Base-by-base conservation (phyloP, 2,329 filamentous ascomycete genomes). In the Xylaria sp. region DNA sequence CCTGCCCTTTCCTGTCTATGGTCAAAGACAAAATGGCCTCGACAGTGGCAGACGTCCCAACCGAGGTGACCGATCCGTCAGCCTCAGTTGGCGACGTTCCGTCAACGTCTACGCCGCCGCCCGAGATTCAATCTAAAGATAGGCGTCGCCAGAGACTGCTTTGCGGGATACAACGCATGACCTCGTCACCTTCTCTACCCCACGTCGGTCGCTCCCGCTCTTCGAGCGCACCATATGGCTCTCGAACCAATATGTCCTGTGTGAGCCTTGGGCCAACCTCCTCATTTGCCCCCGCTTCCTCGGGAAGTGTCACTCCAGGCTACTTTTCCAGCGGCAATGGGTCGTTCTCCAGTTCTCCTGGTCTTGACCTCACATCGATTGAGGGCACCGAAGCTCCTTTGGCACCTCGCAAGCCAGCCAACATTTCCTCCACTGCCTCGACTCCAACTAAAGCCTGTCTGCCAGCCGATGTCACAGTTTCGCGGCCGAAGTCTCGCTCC, bases 111-210 rank as follows among this genome's bases (percentile, higher is more conserved):
- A 64, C 72, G 31, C 72, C 73, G 20, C 71, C 72, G 9, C 65
- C 73, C 13, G 80, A 80, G 44, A 72, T 69, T 48, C 81, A 80
- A 2, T 84, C 83, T 31, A 93, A 91, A 80, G 84, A 88, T 66
- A 94, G 90, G 78, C 87, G 89, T 63, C 88, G 92, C 56, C 89
- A 90, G 75, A 89, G 90, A 68, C 81, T 97, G 41, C 83, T 97
- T 20, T 89, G 90, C 71, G 89, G 90, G 39, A 86, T 97, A 58
- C 91, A 95, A 71, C 90, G 93, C 67, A 95, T 97, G 76, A 91
- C 92, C 12, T 97, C 94, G 0, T 93, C 91, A 7, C 90, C 92
- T 0, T 92, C 92, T 18, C 82, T 97, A 60, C 84, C 87, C 50
- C 87, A 88, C 67, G 80, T 90, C 63, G 87, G 89, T 65, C 88